Base-by-base conservation (phyloP, 768 basidiomycete species). In the Pleurotus tuber-regium region DNA sequence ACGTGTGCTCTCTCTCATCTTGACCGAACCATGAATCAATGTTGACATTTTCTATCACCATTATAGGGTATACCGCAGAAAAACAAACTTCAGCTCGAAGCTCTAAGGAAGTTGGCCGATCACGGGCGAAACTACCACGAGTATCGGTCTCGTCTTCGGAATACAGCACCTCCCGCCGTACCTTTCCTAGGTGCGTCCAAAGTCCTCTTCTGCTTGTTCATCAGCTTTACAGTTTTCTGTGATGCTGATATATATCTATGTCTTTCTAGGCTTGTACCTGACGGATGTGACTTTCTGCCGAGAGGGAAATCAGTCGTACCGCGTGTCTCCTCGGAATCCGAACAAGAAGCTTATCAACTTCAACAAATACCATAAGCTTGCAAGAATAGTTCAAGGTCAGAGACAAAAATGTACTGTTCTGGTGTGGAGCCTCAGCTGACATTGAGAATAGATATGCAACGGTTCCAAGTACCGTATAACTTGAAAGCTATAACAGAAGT, bases 251-350 rank as follows among this genome's bases (percentile, higher is more conserved):
- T 7, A 53, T 42, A n/a, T 14, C 19, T 33, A 35, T 53, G 58
- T 30, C 49, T 6, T 35, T 47, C 12, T 53, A 90, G 89, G 89
- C 43, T 73, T 92, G 29, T 94, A 93, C 66, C 72, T 95, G 55
- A 93, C 93, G 8, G 93, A 95, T 66, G 78, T 97, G 53, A 98
- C 93, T 4, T 98, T 98, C 69, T 96, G 92, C 63, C 83, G 89
- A 33, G 96, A 98, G 62, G 96, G 96, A 16, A 98, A 98, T 65
- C 87, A 91, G 12, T 87, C 89, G 11, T 76, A 87, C 59, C 80
- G 96, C 57, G 79, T 84, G 12, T 90, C 94, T 4, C 89, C 93
- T 0, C 66, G 82, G 51, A 84, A 84, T 49, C 75, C 87, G 1
- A 79, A 79, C 53, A 86, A 90, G 68, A 89, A 84, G 59, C 70